Evolutionary conservation across 495 filamentous ascomycete genomes (phyloP).

Genomic region (Penicillium taxi): DNA sequence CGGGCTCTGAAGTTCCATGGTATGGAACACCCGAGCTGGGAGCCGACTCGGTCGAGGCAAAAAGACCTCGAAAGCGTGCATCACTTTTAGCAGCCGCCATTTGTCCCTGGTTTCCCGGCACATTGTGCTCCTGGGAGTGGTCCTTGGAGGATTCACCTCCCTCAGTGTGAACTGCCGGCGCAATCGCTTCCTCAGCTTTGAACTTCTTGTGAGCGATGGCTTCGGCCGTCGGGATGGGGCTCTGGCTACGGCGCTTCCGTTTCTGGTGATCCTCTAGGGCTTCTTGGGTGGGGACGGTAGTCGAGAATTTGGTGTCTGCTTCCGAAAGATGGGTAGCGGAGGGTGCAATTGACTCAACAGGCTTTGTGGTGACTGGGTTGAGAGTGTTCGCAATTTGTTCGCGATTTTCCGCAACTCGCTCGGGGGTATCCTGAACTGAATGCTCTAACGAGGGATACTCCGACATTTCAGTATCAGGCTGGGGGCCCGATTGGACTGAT

Average conservation of each 20-base stretch:
- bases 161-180: slow-evolving; percentile 16
- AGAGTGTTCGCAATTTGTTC: no score
- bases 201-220: slow-evolving; percentile 38
- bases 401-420: slow-evolving; percentile 17
- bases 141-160: slow-evolving; percentile 6
- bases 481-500: no score
- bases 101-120: slow-evolving; percentile 11
- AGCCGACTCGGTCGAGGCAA: slow-evolving; percentile 27
- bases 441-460: not conserved
- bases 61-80: slow-evolving; percentile 50
- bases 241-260: slow-evolving; percentile 66
- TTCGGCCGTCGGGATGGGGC: slow-evolving; percentile 50
- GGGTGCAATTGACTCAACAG: slow-evolving; percentile 12
- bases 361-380: slow-evolving; percentile 6
- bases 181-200: slow-evolving; percentile 28
- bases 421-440: slow-evolving; percentile 14
- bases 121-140: slow-evolving; percentile 4
- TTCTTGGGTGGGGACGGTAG: slow-evolving; percentile 29
- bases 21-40: slow-evolving; percentile 20
- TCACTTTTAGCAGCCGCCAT: slow-evolving; percentile 22
- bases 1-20: slow-evolving; percentile 48
- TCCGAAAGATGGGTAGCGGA: slow-evolving; percentile 17
- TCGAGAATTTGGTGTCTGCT: slow-evolving; percentile 25
- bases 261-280: slow-evolving; percentile 54
- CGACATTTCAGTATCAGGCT: not conserved